Base-by-base conservation (phyloP, 495 filamentous ascomycete genomes). In the Antarctomyces pellizariae region DNA sequence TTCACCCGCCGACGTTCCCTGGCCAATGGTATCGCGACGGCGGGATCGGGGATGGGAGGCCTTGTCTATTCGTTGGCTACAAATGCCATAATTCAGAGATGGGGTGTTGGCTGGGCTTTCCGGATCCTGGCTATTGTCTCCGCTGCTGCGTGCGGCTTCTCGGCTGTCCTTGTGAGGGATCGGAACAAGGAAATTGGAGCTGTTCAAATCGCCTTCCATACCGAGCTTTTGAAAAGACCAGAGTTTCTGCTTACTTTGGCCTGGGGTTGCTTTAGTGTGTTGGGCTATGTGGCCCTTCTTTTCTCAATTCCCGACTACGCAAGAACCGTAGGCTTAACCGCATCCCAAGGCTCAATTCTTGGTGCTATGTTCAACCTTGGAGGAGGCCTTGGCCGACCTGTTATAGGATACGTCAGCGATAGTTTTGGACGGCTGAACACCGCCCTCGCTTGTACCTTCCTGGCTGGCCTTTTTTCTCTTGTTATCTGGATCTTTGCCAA, bases 401-500 rank as follows among this genome's bases (percentile, higher is more conserved):
- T 64, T 1, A 55, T 75, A 3, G 74, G 74, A 0, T 63, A 65
- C 32, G 54, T 62, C 34, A 67, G 60, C 30, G 75, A 78, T 43
- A 35, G 25, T 2, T 46, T 57, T 29, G 74, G 74, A 0, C 50
- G 68, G 4, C 64, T 79, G 28, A 75, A 74, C 31, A 57, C 71
- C 43, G 60, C 72, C 3, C 47, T 38, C 3, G 13, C 48, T 1
- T 59, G 59, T 46, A 71, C 67, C 0, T 54, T 59, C 13, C 15
- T 66, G 7, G 48, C 49, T 7, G 69, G 62, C 5, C 13, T 74
- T 7, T 51, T 62, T 20, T 55, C 52, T 25, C 51, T 75, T 7
- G 52, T 59, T 3, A 49, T 73, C 13, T 86, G 75, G 75, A 66
- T 73, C 15, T 54, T 68, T 22, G 67, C 71, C 0, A 61, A 64